Evolutionary conservation across 257 asterid species (phyloP), one percentile per base, ranked within the genome.

Genomic region (Prunella vulgaris): DNA sequence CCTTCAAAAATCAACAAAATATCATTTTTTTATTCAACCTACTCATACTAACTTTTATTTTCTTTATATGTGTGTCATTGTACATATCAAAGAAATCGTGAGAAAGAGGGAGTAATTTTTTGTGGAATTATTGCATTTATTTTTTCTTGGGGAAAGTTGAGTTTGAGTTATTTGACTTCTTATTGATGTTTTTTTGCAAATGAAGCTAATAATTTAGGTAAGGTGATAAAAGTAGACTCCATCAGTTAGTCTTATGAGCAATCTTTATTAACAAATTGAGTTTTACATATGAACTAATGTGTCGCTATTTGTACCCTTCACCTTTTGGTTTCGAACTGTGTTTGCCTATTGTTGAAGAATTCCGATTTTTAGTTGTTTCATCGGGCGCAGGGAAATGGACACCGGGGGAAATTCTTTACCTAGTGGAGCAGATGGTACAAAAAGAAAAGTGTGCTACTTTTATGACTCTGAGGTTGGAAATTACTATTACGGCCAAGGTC

Each of bases 391-490:
- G 68, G 46, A 13, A 60, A 82, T 82, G 86, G 81, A 81, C 44
- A 68, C 72, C 6, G 77, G 78, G 4, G 86, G 83, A 9, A 81
- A 81, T 72, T 81, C 86, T 9, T 69, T 78, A 66, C 76, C 76
- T 51, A 69, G 78, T 4, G 79, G 76, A 66, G 70, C 79, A 10
- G 86, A 78, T 10, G 79, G 83, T 0, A 12, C 28, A 12, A 81
- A 81, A 53, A 69, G 86, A 60, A 81, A 76, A 75, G 86, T 81
- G 4, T 64, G 81, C 61, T 81, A 81, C 75, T 81, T 81, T 68
- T 81, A 81, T 8, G 81, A 78, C 32, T 69, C 83, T 0, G 86
- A 81, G 64, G 75, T 81, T 15, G 86, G 83, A 49, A 78, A 81
- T 28, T 78, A 78, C 79, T 75, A 81, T 18, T 81, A 75, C 18